phyloP scores from a whole-genome alignment of 768 basidiomycete species.

The Termitomyces bulborhizus region DNA sequence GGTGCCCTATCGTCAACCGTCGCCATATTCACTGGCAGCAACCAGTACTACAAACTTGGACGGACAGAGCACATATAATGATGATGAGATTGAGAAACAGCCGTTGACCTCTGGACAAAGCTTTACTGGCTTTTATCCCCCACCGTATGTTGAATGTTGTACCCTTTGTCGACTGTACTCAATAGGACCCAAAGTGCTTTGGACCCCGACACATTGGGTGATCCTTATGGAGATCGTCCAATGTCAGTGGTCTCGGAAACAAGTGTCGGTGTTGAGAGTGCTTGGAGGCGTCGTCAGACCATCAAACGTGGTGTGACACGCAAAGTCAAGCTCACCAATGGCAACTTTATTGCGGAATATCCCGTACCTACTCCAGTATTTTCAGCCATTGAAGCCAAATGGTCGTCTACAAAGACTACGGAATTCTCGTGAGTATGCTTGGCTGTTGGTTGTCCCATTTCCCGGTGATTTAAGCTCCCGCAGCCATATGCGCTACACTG shows the following conservation, averaged over 20 bases:
- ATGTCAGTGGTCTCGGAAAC: slow-evolving; percentile 46
- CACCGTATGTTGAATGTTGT: slow-evolving; percentile 42
- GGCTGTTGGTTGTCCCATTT: background rate
- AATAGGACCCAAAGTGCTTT: slow-evolving; percentile 25
- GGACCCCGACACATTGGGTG: slow-evolving; percentile 60
- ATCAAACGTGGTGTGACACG: slow-evolving; percentile 91
- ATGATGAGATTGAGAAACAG: slow-evolving; percentile 71
- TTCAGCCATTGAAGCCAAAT: slow-evolving; percentile 79
- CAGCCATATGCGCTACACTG: slow-evolving; percentile 92
- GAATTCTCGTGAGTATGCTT: slow-evolving; percentile 77
- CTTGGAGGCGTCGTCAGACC: slow-evolving; percentile 75
- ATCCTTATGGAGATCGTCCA: slow-evolving; percentile 54
- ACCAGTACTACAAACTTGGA: slow-evolving; percentile 48
- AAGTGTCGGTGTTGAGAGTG: slow-evolving; percentile 52
- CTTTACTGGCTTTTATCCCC: slow-evolving; percentile 68
- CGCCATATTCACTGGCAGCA: slow-evolving; percentile 40
- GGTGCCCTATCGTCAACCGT: slow-evolving; percentile 32
- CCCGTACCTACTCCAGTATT: slow-evolving; percentile 79
- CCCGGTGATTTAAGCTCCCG: background rate
- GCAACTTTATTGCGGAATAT: slow-evolving; percentile 90
- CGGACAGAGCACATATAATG: slow-evolving; percentile 47
- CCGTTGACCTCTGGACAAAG: slow-evolving; percentile 58
- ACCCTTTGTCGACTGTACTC: slow-evolving; percentile 1
- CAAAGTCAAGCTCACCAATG: slow-evolving; percentile 88
- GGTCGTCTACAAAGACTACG: slow-evolving; percentile 62